These are phyloP conservation scores for Fonsecaea pedrosoi DNA, from an alignment of 2,329 filamentous ascomycete genomes.

Conservation along the genomic window DNA sequence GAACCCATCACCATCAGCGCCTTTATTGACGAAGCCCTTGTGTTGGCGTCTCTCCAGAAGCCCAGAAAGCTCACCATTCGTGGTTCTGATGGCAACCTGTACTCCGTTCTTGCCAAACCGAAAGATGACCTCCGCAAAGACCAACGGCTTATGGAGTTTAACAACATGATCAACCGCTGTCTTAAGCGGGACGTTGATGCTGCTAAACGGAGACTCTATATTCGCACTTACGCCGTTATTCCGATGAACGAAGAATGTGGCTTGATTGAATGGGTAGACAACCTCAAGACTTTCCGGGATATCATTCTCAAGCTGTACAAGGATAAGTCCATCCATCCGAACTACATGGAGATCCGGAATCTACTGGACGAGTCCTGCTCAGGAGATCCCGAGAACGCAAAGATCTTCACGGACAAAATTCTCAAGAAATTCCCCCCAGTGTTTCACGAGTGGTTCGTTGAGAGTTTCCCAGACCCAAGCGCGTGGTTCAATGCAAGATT, in stretches of 20 bases:
- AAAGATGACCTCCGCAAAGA: constrained; percentile 98
- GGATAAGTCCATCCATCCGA: constrained; percentile 69
- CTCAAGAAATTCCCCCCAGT: constrained; percentile 74
- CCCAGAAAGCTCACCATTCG: constrained; percentile 87
- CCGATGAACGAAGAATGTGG: constrained; percentile 97
- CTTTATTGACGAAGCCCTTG: constrained; percentile 86
- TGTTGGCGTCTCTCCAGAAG: constrained; percentile 89
- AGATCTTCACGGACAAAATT: constrained; percentile 57
- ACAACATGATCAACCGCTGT: constrained; percentile 94
- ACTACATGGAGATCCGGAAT: constrained; percentile 69
- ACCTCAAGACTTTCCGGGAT: constrained; percentile 90
- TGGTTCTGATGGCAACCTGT: constrained; percentile 85
- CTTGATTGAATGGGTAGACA: constrained; percentile 98
- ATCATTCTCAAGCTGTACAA: constrained; percentile 82
- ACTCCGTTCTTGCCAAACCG: constrained; percentile 93
- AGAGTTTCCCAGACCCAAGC: constrained; percentile 91
- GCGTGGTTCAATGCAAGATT: constrained; percentile 90
- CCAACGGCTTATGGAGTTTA: constrained; percentile 98
- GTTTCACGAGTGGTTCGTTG: constrained; percentile 92
- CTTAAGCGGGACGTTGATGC: constrained; percentile 90
- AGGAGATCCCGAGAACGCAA: constrained; percentile 51
- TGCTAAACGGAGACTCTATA: constrained; percentile 87
- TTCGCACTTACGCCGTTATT: constrained; percentile 96
- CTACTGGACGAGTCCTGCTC: constrained; percentile 70
- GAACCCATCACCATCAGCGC: constrained; percentile 81